These are phyloP conservation scores for Xenosphaeropsis pyriputrescens DNA, from an alignment of 2,329 filamentous ascomycete genomes.

Conservation along the genomic window DNA sequence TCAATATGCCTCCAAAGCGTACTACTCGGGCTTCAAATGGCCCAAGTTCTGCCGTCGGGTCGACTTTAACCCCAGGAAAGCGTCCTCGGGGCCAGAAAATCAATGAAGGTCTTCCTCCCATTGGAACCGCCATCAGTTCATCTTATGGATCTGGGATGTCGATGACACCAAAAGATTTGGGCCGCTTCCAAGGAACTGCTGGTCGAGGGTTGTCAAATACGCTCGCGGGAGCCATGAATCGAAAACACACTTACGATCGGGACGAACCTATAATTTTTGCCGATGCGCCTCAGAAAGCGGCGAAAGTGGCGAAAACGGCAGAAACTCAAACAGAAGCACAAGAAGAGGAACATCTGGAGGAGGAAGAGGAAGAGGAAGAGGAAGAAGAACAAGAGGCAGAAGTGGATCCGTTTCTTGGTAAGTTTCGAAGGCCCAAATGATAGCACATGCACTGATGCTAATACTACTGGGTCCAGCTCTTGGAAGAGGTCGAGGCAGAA, in stretches of 20 bases:
- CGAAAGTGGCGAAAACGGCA: not conserved
- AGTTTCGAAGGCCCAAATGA: no score
- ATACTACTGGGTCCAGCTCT: not conserved
- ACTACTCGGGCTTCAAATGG: no score
- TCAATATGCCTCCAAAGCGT: no score
- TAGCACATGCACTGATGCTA: no score
- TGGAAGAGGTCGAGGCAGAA: not conserved
- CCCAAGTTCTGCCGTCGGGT: no score
- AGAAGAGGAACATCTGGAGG: not conserved
- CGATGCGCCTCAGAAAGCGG: not conserved
- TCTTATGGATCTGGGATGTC: no score
- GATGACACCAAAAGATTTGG: no score
- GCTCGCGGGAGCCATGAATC: not conserved
- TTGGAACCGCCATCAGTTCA: no score
- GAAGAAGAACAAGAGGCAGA: not conserved
- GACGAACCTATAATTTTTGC: not conserved
- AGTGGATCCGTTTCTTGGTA: no score
- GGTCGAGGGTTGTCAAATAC: no score
- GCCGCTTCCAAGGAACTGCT: no score
- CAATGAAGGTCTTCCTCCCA: not conserved
- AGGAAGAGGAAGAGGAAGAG: not conserved
- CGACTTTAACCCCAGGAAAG: no score
- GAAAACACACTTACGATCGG: not conserved
- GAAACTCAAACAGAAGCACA: not conserved
- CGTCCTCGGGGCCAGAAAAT: not conserved